Percentiles rank a stretch among this genome's conserved stretches.
phyloP scores from a whole-genome alignment of 768 basidiomycete genomes.

The Russula vinacea region DNA sequence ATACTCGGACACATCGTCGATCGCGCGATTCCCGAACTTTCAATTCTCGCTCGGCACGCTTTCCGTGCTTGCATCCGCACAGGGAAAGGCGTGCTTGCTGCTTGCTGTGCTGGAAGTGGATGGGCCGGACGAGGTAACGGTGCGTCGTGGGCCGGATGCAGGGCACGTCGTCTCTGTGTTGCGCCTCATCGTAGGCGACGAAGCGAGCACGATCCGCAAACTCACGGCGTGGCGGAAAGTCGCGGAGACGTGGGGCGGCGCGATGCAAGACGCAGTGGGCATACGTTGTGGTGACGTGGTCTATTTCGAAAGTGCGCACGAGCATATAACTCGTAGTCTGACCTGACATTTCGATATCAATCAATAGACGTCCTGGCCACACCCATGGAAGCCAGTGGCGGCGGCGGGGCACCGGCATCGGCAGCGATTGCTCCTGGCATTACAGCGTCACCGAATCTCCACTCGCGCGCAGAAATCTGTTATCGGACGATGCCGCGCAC shows the following conservation, averaged over 20 bases:
- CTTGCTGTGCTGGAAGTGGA: conserved; percentile 73
- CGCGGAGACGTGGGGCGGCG: conserved; percentile 69
- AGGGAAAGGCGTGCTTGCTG: conserved; percentile 52
- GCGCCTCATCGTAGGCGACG: conserved; percentile 71
- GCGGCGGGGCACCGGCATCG: not conserved
- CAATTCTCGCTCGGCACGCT: conserved; percentile 66
- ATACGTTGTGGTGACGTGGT: conserved; percentile 71
- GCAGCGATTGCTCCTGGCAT: conserved; percentile 32
- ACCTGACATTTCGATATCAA: not conserved
- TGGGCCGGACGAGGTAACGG: conserved; percentile 63
- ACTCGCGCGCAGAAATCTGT: conserved; percentile 63
- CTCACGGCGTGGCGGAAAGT: conserved; percentile 76
- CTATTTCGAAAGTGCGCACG: conserved; percentile 70
- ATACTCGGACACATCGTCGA: conserved; percentile 67
- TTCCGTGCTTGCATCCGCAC: conserved; percentile 42
- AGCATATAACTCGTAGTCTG: too few species aligned
- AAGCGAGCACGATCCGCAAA: conserved; percentile 63
- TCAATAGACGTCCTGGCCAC: conserved; percentile 51
- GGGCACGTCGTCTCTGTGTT: conserved; percentile 67
- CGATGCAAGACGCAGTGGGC: conserved; percentile 41
- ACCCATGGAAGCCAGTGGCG: conserved; percentile 39
- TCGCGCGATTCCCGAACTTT: conserved; percentile 69
- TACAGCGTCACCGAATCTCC: conserved; percentile 66
- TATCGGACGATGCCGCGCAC: conserved; percentile 67
- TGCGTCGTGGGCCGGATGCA: conserved; percentile 67